Evolutionary conservation across 2,329 filamentous ascomycete genomes (phyloP).

Genomic region (Corniculantispora saksenae): DNA sequence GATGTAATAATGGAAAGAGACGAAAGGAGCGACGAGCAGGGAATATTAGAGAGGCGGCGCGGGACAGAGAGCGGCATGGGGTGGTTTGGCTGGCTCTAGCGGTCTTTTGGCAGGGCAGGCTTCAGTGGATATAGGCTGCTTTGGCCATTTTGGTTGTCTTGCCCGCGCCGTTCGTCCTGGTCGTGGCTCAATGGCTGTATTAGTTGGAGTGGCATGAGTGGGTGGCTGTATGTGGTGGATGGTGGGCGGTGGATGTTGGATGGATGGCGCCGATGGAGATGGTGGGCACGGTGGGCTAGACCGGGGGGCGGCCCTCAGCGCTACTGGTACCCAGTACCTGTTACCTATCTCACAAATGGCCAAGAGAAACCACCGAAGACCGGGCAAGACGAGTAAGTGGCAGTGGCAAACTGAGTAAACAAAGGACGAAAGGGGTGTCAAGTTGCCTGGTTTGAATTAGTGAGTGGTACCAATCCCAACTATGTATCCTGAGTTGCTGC

Average conservation of each 20-base stretch:
- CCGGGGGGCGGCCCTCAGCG: background rate
- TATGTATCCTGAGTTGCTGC: background rate
- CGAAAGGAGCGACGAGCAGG: background rate
- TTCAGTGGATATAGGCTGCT: slow-evolving; percentile 1
- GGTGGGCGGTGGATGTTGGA: background rate
- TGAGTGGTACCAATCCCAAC: too few species aligned
- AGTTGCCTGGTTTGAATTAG: too few species aligned
- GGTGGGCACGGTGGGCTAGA: background rate
- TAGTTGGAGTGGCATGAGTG: too few species aligned
- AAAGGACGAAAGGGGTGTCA: background rate
- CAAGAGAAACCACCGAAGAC: background rate
- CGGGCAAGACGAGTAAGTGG: background rate
- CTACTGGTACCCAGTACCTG: background rate
- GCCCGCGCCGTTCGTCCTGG: background rate
- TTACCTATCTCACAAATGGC: background rate
- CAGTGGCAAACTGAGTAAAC: background rate
- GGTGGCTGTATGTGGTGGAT: background rate
- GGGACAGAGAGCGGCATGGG: background rate
- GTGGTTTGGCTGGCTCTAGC: slow-evolving; percentile 2
- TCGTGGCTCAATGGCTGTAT: too few species aligned
- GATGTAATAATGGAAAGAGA: background rate
- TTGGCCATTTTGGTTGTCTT: background rate
- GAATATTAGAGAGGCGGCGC: background rate
- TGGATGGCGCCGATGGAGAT: background rate
- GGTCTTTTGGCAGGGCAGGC: background rate